Base-by-base conservation (phyloP, 2,329 filamentous ascomycete genomes). In the Fusarium siculi region DNA sequence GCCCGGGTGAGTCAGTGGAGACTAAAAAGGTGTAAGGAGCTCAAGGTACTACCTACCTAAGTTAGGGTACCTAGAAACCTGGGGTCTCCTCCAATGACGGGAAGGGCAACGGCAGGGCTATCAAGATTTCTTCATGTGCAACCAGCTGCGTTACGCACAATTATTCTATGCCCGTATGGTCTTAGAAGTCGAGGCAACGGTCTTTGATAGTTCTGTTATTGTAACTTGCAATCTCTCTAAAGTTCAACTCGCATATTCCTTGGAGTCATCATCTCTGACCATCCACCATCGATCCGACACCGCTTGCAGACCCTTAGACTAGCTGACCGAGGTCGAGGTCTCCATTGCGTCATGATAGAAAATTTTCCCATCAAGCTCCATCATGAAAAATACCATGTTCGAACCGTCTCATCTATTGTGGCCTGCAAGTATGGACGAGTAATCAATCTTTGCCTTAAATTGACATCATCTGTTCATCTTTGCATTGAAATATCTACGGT, bases 71-170 rank as follows among this genome's bases (percentile, higher is more conserved):
- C 32, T 32, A n/a, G 28, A 30, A 50, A 50, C 46, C 50, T 28
- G 44, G 64, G 64, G 64, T 59, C 32, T 37, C 49, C n/a, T 53
- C 32, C 44, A 32, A 66, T 52, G 32, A 12, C 11, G 11, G 66
- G 68, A 68, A 66, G 74, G 68, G 66, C 68, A 68, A 58, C 66
- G 36, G n/a, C 67, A 74, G 42, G 28, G 30, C n/a, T 10, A 15
- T 49, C 12, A 30, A 11, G 28, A 30, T 34, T 52, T 34, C 47
- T 52, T 52, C 47, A 34, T 23, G 47, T 52, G 16, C 4, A 34
- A 23, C 47, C 47, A 14, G 32, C 47, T 49, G 21, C 28, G 18
- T 52, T 19, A 52, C 34, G 30, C 30, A 34, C n/a, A 19, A 34
- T 52, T 50, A 23, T 23, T 50, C n/a, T 34, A 23, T 9, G 8